Evolutionary conservation across 1,284 basidiomycete species (phyloP), one percentile per base, ranked within the genome.

Genomic region (Leccinum angustisporum): DNA sequence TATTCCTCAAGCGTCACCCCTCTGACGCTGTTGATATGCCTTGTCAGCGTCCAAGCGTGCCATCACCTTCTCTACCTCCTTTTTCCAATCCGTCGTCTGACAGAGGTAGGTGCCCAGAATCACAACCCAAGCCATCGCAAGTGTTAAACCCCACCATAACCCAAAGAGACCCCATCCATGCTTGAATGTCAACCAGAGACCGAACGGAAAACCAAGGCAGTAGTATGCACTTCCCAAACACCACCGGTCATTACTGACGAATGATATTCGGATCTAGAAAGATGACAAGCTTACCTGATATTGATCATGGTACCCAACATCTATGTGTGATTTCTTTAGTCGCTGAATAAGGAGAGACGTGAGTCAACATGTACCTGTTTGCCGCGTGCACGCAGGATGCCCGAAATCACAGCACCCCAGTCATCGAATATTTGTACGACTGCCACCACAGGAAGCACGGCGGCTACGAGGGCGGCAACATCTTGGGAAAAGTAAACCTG

Each of bases 361-460:
- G 13, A 2, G 11, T 50, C 16, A 14, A 40, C 16, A 55, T 75
- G 6, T 59, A 81, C 83, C 74, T 88, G 88, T 74, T 90, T 88
- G 2, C 94, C 94, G 30, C 86, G 79, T 1, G 92, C 87, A 51
- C 94, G 84, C 52, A 97, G 77, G 65, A 96, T 85, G 3, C 94
- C 91, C 13, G 83, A 83, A 1, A 87, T 83, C 6, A 94, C 86
- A 1, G 85, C 90, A 10, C 81, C 77, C 16, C 87, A 81, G 11
- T 87, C 88, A 67, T 96, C 94, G 62, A 88, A 86, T 2, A 94
- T 83, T 70, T 94, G 92, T 81, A 94, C 92, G 38, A 94, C 81
- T 9, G 91, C 87, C 4, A 89, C 80, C n/a, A 91, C 70, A 0
- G 94, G 91, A 50, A 96, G 75, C 60, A 95, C 88, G 0, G 80